phyloP scores from a whole-genome alignment of 169 alveolate genomes.

The Plasmodium malariae region DNA sequence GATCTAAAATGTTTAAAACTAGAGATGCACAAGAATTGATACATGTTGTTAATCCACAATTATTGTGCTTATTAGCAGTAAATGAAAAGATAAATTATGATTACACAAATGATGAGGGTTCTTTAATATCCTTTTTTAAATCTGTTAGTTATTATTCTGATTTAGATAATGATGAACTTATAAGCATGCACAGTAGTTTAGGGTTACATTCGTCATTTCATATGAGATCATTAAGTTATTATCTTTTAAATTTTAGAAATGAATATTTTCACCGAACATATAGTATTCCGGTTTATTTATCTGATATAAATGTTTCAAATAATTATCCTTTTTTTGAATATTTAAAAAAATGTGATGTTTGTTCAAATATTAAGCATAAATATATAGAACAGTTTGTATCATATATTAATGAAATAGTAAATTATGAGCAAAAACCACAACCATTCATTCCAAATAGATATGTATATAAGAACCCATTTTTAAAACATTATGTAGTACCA shows the following conservation, averaged over 20 bases:
- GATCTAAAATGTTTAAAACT: conserved; percentile 8
- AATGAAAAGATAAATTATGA: conserved; percentile 40
- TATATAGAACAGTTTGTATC: conserved; percentile 39
- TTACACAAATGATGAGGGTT: conserved; percentile 37
- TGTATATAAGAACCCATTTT: conserved; percentile 52
- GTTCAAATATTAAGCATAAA: conserved; percentile 6
- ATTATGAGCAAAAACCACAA: conserved; percentile 58
- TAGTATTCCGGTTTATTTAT: conserved; percentile 50
- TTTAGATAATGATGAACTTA: conserved; percentile 69
- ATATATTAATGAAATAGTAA: conserved; percentile 54
- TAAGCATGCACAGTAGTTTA: conserved; percentile 39
- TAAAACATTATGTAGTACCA: conserved; percentile 46
- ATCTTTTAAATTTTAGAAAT: conserved; percentile 61
- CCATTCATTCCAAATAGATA: conserved; percentile 69
- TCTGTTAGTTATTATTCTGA: conserved; percentile 57
- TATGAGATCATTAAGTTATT: conserved; percentile 71
- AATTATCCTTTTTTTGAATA: conserved; percentile 50
- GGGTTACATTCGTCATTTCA: conserved; percentile 54
- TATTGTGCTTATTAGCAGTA: conserved; percentile 46
- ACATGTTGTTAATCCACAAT: conserved; percentile 25
- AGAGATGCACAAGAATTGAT: conserved; percentile 66
- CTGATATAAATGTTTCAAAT: conserved; percentile 56
- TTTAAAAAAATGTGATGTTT: conserved; percentile 32
- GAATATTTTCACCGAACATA: conserved; percentile 45
- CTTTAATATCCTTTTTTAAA: conserved; percentile 40